phyloP scores from a whole-genome alignment of 129 eudicot species.

The Logfia minima region DNA sequence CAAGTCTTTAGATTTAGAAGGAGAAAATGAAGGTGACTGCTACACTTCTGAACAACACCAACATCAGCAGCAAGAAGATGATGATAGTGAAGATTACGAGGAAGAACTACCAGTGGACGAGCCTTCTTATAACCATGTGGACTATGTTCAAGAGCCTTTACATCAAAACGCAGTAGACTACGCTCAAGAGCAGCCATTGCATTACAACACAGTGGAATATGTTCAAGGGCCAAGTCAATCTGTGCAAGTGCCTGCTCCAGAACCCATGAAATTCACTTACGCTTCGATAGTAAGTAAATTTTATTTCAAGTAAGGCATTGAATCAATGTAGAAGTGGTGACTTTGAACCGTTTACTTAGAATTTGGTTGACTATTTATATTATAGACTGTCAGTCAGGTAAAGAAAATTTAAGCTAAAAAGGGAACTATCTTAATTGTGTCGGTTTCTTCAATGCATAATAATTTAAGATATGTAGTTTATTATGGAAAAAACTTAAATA shows the following conservation, averaged over 20 bases:
- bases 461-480: not conserved
- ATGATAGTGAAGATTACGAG: slow-evolving; percentile 39
- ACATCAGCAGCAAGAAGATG: slow-evolving; percentile 42
- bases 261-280: slow-evolving; percentile 65
- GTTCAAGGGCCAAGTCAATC: slow-evolving; percentile 36
- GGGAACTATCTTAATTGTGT: not conserved
- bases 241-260: slow-evolving; percentile 55
- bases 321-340: not conserved
- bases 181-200: slow-evolving; percentile 25
- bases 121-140: slow-evolving; percentile 31
- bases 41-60: slow-evolving; percentile 51
- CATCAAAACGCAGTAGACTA: slow-evolving; percentile 27
- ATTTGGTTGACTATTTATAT: not conserved
- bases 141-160: slow-evolving; percentile 28
- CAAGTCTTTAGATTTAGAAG: slow-evolving; percentile 56
- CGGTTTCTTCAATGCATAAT: not conserved
- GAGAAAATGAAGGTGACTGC: slow-evolving; percentile 48
- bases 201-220: slow-evolving; percentile 14
- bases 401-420: not conserved
- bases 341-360: not conserved
- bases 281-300: slow-evolving; percentile 73
- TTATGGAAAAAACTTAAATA: too few relatives aligned
- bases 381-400: not conserved
- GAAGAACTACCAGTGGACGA: slow-evolving; percentile 57
- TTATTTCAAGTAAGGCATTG: not conserved